Evolutionary conservation across 805 yeast species (phyloP), one percentile per base, ranked within the genome.

Genomic region (Candida golubevii): DNA sequence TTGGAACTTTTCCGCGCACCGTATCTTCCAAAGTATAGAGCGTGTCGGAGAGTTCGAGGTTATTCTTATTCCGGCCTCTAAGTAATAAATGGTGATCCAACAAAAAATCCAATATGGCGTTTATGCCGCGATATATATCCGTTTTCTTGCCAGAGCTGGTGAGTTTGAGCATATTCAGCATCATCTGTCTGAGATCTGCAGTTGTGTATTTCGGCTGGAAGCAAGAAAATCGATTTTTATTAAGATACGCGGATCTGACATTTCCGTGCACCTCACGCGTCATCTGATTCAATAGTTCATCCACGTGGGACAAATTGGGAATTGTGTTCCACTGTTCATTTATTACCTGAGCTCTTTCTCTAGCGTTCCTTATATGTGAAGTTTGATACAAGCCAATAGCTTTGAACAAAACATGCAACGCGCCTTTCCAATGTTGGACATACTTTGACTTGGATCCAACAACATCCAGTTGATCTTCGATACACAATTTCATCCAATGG

Each of bases 31-130:
- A 23, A 4, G 18, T 10, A 11, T 28, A 38, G 15, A 27, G 7
- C 1, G 41, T 12, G 14, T 46, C 49, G 8, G 46, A 38, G 12
- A 46, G 23, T 18, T 41, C 45, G 8, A 26, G 26, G 7, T 7
- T 26, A 10, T 26, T 11, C 30, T 45, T 45, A 31, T 34, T 38
- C 14, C n/a, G 26, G 10, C 45, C 27, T 15, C 48, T 14, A 10
- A 41, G 32, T 8, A 41, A 14, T 12, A 38, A 33, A 15, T 35
- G 43, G 14, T 45, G 48, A 10, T 42, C 48, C 35, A 38, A 12
- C 26, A 45, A 33, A 30, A 45, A 26, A 23, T 35, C 41, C 37
- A 41, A 38, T 3, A 26, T 27, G n/a, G 45, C 39, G 29, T 41
- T 45, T 13, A 45, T 32, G 8, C 45, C 42, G 8, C 26, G 8